These are phyloP conservation scores for Wickerhamomyces ciferrii DNA, from an alignment of 805 yeast genomes.

Conservation along the genomic window DNA sequence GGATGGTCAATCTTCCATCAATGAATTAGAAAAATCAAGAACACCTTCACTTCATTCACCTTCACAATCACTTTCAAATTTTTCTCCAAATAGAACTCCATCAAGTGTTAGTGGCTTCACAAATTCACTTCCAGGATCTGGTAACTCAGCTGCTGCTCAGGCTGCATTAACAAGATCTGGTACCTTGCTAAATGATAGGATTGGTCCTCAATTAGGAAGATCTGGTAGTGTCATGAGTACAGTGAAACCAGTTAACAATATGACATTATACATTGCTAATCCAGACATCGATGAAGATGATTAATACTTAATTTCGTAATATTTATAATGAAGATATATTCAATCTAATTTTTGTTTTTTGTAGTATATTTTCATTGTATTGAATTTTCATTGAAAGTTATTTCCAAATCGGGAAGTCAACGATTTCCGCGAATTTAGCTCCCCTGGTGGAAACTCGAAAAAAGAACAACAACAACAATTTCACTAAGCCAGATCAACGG, in stretches of 20 bases:
- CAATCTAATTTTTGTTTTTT: too few species aligned
- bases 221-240: constrained; percentile 28
- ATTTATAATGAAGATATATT: not conserved
- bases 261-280: constrained; percentile 50
- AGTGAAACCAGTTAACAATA: constrained; percentile 30
- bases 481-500: constrained; percentile 1
- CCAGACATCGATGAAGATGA: constrained; percentile 46
- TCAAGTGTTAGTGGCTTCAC: not conserved
- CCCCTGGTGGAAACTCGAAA: constrained; percentile 82
- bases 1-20: constrained; percentile 6
- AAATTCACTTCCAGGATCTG: not conserved
- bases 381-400: not conserved
- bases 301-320: not conserved
- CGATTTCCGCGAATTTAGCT: constrained; percentile 45
- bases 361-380: not conserved
- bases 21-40: constrained; percentile 11
- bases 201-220: constrained; percentile 22
- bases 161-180: constrained; percentile 12
- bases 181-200: constrained; percentile 14
- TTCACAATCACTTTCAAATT: constrained; percentile 4
- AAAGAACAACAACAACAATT: constrained; percentile 51
- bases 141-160: not conserved
- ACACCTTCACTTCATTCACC: constrained; percentile 5
- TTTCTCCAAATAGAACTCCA: constrained; percentile 9
- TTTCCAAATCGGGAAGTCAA: constrained; percentile 9